Base-by-base conservation (phyloP, 192 early-diverging fungal genomes). In the Mycoemilia scoparia region DNA sequence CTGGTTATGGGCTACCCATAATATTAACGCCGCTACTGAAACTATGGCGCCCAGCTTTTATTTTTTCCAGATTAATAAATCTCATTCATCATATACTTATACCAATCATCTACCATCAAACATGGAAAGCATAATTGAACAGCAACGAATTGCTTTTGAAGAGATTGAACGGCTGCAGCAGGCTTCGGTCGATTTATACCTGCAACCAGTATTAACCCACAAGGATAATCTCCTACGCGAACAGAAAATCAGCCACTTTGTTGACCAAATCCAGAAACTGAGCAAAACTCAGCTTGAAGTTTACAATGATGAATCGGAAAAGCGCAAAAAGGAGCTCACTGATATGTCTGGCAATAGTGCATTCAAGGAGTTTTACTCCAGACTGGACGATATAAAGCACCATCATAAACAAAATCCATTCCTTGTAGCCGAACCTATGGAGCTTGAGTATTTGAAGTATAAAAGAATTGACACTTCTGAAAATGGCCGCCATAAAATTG, bases 151-250 rank as follows among this genome's bases (percentile, higher is more conserved):
- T 27, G 67, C 73, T 14, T 76, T 89, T 49, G 89, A 97, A 63
- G 83, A 88, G 45, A 71, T 87, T 37, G 92, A 97, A 60, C 75
- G 84, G 19, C 44, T 90, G n/a, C 86, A 93, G 51, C 67, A 82
- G 42, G 86, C 83, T 0, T 70, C 78, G 17, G 86, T 88, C 7
- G 67, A 76, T 42, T 73, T 86, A 48, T 74, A 84, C 47, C 63
- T 83, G 43, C 53, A 68, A 16, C 67, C 82, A 30, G 63, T 79
- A 27, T 79, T 79, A 41, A 75, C 76, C 50, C 79, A 87, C 59
- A 73, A 80, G 34, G 84, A 90, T 38, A 66, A 71, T 32, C 67
- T 97, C 17, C 38, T 73, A 13, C 73, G 73, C 38, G 80, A 95
- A 51, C 86, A 89, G 41, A 61, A 74, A 17, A 77, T 97, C 16